A percentile compares a stretch with the other conserved stretches of the same genome.
phyloP scores from a whole-genome alignment of 208 protist species.

The Acanthamoeba culbertsoni region DNA sequence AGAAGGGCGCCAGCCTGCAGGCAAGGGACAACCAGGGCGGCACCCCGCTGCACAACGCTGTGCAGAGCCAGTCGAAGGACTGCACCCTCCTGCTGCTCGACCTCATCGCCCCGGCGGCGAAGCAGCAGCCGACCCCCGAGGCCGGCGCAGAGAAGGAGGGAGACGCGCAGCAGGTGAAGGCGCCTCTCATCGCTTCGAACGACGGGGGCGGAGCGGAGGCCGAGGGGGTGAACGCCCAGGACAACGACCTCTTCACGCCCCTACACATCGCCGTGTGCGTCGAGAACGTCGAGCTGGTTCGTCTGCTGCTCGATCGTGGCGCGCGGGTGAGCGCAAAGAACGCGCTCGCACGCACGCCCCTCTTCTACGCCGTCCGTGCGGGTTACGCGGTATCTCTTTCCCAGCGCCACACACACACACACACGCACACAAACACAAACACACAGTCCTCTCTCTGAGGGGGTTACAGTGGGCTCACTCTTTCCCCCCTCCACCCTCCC shows the following conservation, averaged over 20 bases:
- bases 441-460: no score
- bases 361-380: constrained; percentile 56
- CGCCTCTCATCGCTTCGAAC: background rate
- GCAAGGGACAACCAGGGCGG: background rate
- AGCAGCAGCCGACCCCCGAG: background rate
- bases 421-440: no score
- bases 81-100: background rate
- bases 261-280: constrained; percentile 69
- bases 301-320: constrained; percentile 62
- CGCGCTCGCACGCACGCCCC: constrained; percentile 14
- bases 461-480: no score
- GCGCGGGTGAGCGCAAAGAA: constrained; percentile 62
- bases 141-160: background rate
- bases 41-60: constrained; percentile 5
- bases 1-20: background rate
- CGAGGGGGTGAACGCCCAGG: constrained; percentile 63
- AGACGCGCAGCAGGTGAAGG: no score
- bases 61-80: background rate
- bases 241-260: constrained; percentile 64
- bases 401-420: no score
- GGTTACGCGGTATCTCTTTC: background rate
- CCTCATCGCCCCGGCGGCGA: background rate
- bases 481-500: no score
- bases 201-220: background rate
- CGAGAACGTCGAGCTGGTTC: constrained; percentile 66